Base-by-base conservation (phyloP, 441 rosid species). In the Biscutella laevigata region DNA sequence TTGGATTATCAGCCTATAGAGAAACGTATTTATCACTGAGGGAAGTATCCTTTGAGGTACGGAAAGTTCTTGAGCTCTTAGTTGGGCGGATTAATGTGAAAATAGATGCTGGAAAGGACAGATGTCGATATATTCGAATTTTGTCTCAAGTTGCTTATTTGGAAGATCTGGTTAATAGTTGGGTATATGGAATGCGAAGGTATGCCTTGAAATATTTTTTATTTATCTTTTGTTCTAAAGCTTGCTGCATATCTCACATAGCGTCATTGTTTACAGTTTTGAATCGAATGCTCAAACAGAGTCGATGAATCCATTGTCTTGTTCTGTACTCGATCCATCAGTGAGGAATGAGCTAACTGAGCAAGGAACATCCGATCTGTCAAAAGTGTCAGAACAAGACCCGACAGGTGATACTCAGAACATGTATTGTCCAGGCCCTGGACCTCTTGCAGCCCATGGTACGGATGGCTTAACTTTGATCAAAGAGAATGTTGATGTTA, bases 141-240 rank as follows among this genome's bases (percentile, higher is more conserved):
- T 71, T 92, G 45, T 92, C 97, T 11, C 95, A 88, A 79, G 95
- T 88, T 67, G 96, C 99, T 28, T 84, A 79, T 71, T 65, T 92
- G 61, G 99, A 88, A 54, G 99, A 92, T 74, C 61, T 88, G 77
- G 94, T 92, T 39, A 86, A 79, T 62, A 77, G 78, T 77, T 92
- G 97, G 99, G 94, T 73, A 14, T 78, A 80, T 79, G 69, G 86
- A 22, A 71, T 92, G 71, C 88, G 80, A 60, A 82, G 99, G 97
- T 92, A 81, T 35, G 52, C 19, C 29, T 16, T 37, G 11, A 55
- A 16, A 11, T 59, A 47, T 40, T 4, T 56, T 52, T 47, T 56
- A 14, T 49, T 21, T 28, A 56, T 57, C 12, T 60, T 67, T 61
- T 17, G 25, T 19, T 28, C 22, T 55, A 47, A 26, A 24, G 40